Evolutionary conservation across 2,329 filamentous ascomycete species (phyloP).

Genomic region (Pochonia chlamydosporia): DNA sequence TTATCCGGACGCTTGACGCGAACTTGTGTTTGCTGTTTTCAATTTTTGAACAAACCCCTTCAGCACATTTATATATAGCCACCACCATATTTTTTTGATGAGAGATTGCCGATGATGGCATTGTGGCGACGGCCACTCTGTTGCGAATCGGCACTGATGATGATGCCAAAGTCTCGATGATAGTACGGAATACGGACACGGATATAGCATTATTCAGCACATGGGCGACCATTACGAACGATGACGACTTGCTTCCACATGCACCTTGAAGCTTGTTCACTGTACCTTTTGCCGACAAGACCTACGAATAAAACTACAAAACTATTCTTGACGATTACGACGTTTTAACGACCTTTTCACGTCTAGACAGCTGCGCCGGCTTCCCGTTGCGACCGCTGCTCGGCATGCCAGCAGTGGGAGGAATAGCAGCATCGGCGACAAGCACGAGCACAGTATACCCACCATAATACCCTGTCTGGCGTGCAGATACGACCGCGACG

Average conservation of each 20-base stretch:
- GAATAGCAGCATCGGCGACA: conserved; percentile 30
- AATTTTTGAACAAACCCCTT: background rate
- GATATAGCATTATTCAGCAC: conserved; percentile 33
- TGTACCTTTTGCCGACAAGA: conserved; percentile 9
- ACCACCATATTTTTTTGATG: conserved; percentile 5
- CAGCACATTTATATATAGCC: conserved; percentile 2
- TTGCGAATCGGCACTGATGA: conserved; percentile 24
- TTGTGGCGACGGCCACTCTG: background rate
- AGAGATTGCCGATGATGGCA: conserved; percentile 10
- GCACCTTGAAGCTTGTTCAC: conserved; percentile 13
- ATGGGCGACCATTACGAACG: conserved; percentile 35
- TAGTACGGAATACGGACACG: conserved; percentile 31
- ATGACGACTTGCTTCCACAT: conserved; percentile 24
- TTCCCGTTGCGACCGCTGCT: conserved; percentile 23
- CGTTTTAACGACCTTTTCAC: conserved; percentile 40
- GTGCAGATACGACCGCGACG: conserved; percentile 27
- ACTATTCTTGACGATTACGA: conserved; percentile 37
- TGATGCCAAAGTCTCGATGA: conserved; percentile 30
- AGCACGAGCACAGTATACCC: conserved; percentile 34
- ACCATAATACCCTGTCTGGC: conserved; percentile 34
- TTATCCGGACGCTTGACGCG: background rate
- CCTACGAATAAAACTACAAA: conserved; percentile 8
- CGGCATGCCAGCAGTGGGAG: conserved; percentile 22
- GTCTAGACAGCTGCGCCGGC: conserved; percentile 38
- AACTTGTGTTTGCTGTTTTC: background rate